Evolutionary conservation across 768 basidiomycete genomes (phyloP), one percentile per base, ranked within the genome.

Genomic region (Hirschioporus abietinus): DNA sequence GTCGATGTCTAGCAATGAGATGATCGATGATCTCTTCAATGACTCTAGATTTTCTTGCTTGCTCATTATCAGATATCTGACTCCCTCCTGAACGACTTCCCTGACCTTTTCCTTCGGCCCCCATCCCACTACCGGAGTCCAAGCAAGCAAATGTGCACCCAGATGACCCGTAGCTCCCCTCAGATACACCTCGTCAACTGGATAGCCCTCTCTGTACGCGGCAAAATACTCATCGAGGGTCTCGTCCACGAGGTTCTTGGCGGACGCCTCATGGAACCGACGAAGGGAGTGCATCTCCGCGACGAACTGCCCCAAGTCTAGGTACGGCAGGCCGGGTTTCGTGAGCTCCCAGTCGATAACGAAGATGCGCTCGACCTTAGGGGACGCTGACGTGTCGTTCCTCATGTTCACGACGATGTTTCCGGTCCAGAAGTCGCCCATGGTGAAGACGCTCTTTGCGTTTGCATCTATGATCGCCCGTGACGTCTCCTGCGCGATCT

Each of bases 281-380:
- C 80, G 76, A 25, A 88, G 71, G 25, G 79, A 77, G 71, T 83
- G 76, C 65, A 90, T 72, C 72, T 90, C 89, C 3, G 86, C 88
- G 66, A 81, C 83, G 66, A 90, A 82, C 68, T 90, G 88, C 0
- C 88, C 88, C 23, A 90, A 72, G 63, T 90, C 89, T 6, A 85
- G 68, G 3, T 83, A 87, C 5, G 81, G 78, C 27, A 87, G 66
- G n/a, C 89, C 88, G 0, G 82, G 78, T 74, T 82, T 88, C 42
- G 80, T 74, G 10, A 88, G 61, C 70, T 91, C 89, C 89, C 89
- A 90, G 73, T 90, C 89, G 60, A 90, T 70, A 36, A 89, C 77
- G 58, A 77, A 80, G 10, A 87, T 69, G 12, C 74, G 78, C 71
- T 78, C 76, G 52, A 87, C 69, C 30, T 8, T 8, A 2, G 30